Conservation (phyloP, 164 flowering plant genomes). For the Liriodendron chinense region DNA sequence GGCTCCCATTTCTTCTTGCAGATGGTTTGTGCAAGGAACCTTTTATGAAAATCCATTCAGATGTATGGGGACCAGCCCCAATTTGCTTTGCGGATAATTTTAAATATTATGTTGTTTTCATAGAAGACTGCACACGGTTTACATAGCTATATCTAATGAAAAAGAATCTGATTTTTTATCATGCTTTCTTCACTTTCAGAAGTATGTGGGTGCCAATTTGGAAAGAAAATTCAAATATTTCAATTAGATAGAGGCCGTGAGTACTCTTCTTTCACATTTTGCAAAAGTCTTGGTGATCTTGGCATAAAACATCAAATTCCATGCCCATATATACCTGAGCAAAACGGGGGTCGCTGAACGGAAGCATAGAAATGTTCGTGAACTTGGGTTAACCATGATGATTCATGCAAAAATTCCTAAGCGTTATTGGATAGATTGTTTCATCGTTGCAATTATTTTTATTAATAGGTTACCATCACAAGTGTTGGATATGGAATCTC, state of each 20-base stretch:
- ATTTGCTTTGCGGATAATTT: not conserved
- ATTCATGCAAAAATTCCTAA: not conserved
- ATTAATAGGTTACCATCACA: constrained; percentile 1
- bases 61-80: not conserved
- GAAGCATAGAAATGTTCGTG: not conserved
- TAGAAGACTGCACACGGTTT: not conserved
- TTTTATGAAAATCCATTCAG: not conserved
- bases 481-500: not conserved
- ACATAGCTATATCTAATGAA: not conserved
- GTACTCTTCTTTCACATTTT: not conserved
- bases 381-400: not conserved
- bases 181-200: not conserved
- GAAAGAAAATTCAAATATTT: not conserved
- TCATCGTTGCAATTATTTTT: not conserved
- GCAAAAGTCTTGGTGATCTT: not conserved
- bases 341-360: not conserved
- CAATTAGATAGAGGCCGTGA: not conserved
- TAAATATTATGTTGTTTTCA: not conserved
- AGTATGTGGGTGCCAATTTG: not conserved
- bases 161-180: not conserved
- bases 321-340: not conserved
- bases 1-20: not conserved
- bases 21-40: not conserved
- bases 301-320: not conserved
- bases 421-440: not conserved